Evolutionary conservation across 1,284 basidiomycete species (phyloP).

Genomic region (Pholiota adiposa): DNA sequence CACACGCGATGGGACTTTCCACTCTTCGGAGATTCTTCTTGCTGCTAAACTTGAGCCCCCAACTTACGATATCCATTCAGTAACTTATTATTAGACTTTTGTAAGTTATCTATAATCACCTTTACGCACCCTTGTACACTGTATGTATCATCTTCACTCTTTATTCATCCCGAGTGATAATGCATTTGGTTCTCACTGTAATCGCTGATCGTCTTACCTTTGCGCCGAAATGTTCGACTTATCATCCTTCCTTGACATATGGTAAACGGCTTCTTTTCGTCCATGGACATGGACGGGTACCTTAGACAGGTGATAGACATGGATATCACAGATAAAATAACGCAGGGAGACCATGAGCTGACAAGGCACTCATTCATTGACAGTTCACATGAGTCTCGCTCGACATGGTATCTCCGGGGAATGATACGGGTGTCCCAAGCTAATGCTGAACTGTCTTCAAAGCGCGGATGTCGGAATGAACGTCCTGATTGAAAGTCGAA

Average conservation of each 20-base stretch:
- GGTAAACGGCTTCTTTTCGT: neutral
- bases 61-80: conserved; percentile 4
- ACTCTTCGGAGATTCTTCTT: neutral
- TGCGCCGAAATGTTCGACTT: neutral
- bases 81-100: conserved; percentile 10
- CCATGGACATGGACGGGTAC: neutral
- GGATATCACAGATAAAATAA: neutral
- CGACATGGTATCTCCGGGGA: conserved; percentile 1
- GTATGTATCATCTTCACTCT: conserved; percentile 1
- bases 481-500: neutral
- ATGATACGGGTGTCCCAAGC: neutral
- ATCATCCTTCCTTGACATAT: neutral
- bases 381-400: neutral
- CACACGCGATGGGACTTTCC: conserved; percentile 5
- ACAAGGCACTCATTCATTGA: neutral
- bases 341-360: neutral
- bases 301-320: neutral
- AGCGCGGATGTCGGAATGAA: neutral
- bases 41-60: neutral
- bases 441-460: neutral
- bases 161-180: neutral
- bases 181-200: neutral
- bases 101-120: conserved; percentile 3
- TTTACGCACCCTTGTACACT: neutral
- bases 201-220: neutral